Conservation (phyloP, 2,329 filamentous ascomycete species). For the Ophiostoma montium region DNA sequence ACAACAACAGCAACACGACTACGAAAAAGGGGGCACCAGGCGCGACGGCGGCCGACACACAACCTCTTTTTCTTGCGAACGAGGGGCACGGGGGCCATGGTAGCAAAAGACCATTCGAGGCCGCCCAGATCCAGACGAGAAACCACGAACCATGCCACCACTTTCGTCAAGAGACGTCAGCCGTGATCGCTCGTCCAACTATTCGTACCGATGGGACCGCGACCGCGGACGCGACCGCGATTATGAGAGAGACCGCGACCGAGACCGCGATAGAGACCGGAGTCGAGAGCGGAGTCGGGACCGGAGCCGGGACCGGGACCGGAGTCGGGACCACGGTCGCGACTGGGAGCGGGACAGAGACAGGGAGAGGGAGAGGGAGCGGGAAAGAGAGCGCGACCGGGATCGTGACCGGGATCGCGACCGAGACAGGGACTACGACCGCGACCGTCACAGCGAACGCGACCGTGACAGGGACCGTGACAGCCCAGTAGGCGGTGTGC, state of each 20-base stretch:
- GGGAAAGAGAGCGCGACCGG: neutral
- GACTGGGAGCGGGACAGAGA: neutral
- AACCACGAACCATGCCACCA: neutral
- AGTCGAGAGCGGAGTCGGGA: constrained; percentile 11
- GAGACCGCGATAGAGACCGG: constrained; percentile 11
- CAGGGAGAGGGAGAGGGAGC: neutral
- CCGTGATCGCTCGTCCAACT: neutral
- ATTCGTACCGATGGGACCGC: neutral
- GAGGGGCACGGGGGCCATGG: too few relatives aligned
- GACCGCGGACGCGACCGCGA: constrained; percentile 8
- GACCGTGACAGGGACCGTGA: neutral
- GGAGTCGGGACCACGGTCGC: constrained; percentile 2
- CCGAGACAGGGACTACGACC: neutral
- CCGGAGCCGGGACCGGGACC: constrained; percentile 6
- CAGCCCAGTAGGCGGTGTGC: neutral
- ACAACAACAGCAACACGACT: too few relatives aligned
- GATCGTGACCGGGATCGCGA: neutral
- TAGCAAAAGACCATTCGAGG: too few relatives aligned
- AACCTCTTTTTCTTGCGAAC: too few relatives aligned
- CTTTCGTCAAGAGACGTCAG: neutral
- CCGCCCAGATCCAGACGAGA: too few relatives aligned
- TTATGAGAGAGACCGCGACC: constrained; percentile 6
- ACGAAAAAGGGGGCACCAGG: too few relatives aligned
- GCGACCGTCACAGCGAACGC: neutral
- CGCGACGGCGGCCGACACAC: too few relatives aligned